These are phyloP conservation scores for Picochlorum costavermella DNA, from an alignment of 139 green algal genomes.

Conservation along the genomic window DNA sequence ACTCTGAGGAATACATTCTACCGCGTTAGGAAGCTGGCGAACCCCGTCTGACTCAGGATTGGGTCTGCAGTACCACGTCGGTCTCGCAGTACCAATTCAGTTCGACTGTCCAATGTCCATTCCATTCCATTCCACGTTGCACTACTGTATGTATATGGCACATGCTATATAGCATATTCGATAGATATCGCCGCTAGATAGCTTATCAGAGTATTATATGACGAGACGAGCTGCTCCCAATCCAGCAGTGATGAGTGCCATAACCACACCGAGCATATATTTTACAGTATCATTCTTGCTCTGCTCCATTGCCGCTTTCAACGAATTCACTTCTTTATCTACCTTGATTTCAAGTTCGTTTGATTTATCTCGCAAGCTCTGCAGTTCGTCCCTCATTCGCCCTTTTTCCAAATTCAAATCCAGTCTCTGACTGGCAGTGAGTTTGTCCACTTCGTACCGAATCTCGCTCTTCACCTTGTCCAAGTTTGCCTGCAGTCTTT, in stretches of 20 bases:
- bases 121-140: too few species aligned
- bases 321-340: constrained; percentile 73
- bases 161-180: too few species aligned
- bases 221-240: constrained; percentile 41
- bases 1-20: neutral
- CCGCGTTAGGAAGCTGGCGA: neutral
- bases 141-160: too few species aligned
- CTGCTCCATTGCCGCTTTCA: constrained; percentile 75
- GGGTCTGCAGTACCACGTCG: neutral
- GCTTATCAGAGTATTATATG: constrained; percentile 14
- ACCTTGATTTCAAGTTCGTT: constrained; percentile 80
- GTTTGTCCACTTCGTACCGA: constrained; percentile 90
- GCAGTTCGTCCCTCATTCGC: constrained; percentile 82
- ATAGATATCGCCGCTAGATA: too few species aligned
- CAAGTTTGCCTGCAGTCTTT: constrained; percentile 73
- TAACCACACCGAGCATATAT: constrained; percentile 46
- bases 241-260: constrained; percentile 41
- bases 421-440: constrained; percentile 79
- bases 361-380: constrained; percentile 67
- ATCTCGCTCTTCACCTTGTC: constrained; percentile 85
- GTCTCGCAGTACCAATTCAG: too few species aligned
- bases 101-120: too few species aligned
- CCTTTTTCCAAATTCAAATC: constrained; percentile 95
- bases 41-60: neutral
- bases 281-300: constrained; percentile 78